Conservation (phyloP, 768 basidiomycete species). For the Kwoniella botswanensis region DNA sequence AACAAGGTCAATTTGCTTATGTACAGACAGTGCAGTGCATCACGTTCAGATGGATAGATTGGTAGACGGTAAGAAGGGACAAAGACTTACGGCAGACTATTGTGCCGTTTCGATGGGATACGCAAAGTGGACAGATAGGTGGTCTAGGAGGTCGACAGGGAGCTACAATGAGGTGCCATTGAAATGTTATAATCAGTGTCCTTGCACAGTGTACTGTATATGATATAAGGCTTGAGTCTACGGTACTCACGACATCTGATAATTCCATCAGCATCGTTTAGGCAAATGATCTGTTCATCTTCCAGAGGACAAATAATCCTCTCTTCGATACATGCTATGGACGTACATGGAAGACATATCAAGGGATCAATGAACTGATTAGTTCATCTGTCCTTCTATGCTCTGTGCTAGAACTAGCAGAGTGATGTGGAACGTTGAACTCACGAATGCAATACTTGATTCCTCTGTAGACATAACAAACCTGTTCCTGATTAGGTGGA, state of each 20-base stretch:
- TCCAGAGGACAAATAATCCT: constrained; percentile 1
- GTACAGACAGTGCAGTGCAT: no score
- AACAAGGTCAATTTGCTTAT: no score
- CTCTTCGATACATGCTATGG: constrained; percentile 13
- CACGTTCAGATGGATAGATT: no score
- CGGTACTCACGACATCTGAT: constrained; percentile 4
- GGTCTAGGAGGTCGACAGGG: constrained; percentile 3
- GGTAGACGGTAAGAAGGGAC: not conserved
- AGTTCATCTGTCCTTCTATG: no score
- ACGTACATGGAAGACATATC: not conserved
- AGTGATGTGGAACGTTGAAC: not conserved
- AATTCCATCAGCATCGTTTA: not conserved
- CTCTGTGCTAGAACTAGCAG: not conserved
- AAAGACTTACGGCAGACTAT: constrained; percentile 1
- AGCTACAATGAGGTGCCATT: no score
- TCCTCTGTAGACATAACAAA: not conserved
- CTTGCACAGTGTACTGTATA: no score
- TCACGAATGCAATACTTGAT: not conserved
- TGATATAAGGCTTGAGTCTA: no score
- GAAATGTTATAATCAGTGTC: no score
- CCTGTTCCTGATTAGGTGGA: not conserved
- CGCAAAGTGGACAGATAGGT: constrained; percentile 9
- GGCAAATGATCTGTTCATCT: constrained; percentile 2
- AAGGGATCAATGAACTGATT: no score
- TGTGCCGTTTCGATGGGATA: not conserved